Evolutionary conservation across 2,329 filamentous ascomycete species (phyloP).

Genomic region (Hawksworthiomyces lignivorus): DNA sequence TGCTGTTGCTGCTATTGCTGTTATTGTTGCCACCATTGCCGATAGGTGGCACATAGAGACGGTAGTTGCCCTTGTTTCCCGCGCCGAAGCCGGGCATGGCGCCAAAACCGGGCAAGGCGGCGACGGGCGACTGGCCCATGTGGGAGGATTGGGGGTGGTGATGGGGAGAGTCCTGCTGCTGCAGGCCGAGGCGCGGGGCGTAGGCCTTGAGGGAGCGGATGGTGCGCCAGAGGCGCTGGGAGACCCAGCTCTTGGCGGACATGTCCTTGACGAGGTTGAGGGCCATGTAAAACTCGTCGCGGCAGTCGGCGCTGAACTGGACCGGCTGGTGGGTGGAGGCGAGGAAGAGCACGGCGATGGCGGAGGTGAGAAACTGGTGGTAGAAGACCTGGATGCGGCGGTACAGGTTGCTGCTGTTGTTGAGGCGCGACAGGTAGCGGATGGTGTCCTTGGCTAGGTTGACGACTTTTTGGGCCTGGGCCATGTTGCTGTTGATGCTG

Average conservation of each 20-base stretch:
- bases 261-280: slow-evolving; percentile 67
- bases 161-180: slow-evolving; percentile 40
- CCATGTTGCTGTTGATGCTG: slow-evolving; percentile 70
- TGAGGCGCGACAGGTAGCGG: slow-evolving; percentile 60
- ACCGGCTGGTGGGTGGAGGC: slow-evolving; percentile 69
- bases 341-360: slow-evolving; percentile 67
- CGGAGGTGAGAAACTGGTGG: slow-evolving; percentile 71
- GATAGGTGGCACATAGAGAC: background rate
- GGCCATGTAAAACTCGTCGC: slow-evolving; percentile 72
- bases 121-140: too few species aligned
- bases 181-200: slow-evolving; percentile 59
- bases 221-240: slow-evolving; percentile 65
- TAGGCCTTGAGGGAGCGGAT: slow-evolving; percentile 64
- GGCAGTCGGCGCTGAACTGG: slow-evolving; percentile 58
- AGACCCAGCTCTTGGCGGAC: slow-evolving; percentile 63
- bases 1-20: background rate
- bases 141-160: slow-evolving; percentile 44
- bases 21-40: background rate
- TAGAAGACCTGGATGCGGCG: slow-evolving; percentile 66
- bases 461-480: slow-evolving; percentile 65
- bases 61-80: slow-evolving; percentile 16
- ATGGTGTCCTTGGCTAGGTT: slow-evolving; percentile 73
- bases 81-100: slow-evolving; percentile 48
- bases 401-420: slow-evolving; percentile 66
- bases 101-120: slow-evolving; percentile 22